These are phyloP conservation scores for Agaricus bisporus DNA, from an alignment of 768 basidiomycete genomes.

Conservation along the genomic window DNA sequence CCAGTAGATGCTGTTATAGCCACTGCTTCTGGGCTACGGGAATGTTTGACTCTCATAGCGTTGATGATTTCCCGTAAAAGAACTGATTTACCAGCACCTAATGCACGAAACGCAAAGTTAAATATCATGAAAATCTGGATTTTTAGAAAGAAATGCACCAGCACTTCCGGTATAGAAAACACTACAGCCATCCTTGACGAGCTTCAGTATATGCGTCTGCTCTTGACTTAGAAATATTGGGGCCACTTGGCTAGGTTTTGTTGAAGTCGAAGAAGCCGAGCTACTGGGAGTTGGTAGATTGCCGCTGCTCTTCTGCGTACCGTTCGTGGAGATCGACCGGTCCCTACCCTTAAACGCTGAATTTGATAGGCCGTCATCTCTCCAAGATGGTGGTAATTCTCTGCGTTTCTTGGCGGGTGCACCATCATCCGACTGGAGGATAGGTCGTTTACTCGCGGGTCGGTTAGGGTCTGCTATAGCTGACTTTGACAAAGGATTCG, in stretches of 20 bases:
- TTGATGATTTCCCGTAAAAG: slow-evolving; percentile 89
- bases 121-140: not conserved
- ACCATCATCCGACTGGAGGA: slow-evolving; percentile 16
- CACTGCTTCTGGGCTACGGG: slow-evolving; percentile 59
- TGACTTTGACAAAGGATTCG: slow-evolving; percentile 24
- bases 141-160: slow-evolving; percentile 45
- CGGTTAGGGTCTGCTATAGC: slow-evolving; percentile 3
- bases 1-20: slow-evolving; percentile 96
- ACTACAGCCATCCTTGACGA: slow-evolving; percentile 69
- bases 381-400: slow-evolving; percentile 48
- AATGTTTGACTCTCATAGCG: slow-evolving; percentile 50
- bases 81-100: slow-evolving; percentile 96
- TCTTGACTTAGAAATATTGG: slow-evolving; percentile 72
- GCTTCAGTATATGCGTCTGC: slow-evolving; percentile 75
- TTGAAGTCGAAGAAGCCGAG: slow-evolving; percentile 10
- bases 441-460: slow-evolving; percentile 32
- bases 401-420: slow-evolving; percentile 46
- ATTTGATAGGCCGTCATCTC: slow-evolving; percentile 25
- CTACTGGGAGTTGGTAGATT: slow-evolving; percentile 6
- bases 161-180: slow-evolving; percentile 98
- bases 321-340: not conserved
- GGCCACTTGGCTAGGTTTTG: slow-evolving; percentile 24
- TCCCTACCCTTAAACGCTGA: slow-evolving; percentile 22
- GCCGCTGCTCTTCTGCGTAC: not conserved
- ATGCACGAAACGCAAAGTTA: not conserved